Percentiles rank a stretch among this genome's conserved stretches.
Conservation (phyloP, 352 stramenopile genomes). For the Pythium utonaiense region DNA sequence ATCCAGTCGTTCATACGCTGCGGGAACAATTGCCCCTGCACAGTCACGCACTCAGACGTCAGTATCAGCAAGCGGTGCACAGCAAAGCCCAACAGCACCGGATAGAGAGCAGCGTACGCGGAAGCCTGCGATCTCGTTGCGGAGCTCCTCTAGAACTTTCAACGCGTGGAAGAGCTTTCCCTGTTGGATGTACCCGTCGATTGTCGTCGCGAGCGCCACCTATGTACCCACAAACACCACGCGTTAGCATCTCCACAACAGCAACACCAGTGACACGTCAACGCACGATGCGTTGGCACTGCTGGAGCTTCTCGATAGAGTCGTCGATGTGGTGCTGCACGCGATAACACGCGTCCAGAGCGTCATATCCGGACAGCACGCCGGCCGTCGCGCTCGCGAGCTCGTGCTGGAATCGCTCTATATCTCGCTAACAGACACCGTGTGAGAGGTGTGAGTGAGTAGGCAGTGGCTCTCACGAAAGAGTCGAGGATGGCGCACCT, state of each 20-base stretch:
- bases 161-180: conserved; percentile 75
- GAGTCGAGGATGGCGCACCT: no score
- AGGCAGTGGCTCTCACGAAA: no score
- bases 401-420: conserved; percentile 64
- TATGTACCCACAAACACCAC: no score
- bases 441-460: no score
- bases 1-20: conserved; percentile 82
- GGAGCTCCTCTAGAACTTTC: conserved; percentile 69
- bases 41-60: no score
- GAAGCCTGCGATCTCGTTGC: conserved; percentile 62
- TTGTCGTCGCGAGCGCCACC: conserved; percentile 59
- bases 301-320: conserved; percentile 75
- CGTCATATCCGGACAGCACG: conserved; percentile 55
- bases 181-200: conserved; percentile 64
- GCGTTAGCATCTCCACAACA: no score
- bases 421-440: conserved; percentile 35
- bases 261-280: no score
- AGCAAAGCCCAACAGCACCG: no score
- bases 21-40: conserved; percentile 67
- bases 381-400: conserved; percentile 41
- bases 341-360: conserved; percentile 48
- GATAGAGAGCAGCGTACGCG: conserved; percentile 48
- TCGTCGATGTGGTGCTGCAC: conserved; percentile 71
- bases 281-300: conserved; percentile 73
- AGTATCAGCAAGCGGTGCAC: no score